phyloP scores from a whole-genome alignment of 352 stramenopile genomes.

The Thalassiosira hispida region DNA sequence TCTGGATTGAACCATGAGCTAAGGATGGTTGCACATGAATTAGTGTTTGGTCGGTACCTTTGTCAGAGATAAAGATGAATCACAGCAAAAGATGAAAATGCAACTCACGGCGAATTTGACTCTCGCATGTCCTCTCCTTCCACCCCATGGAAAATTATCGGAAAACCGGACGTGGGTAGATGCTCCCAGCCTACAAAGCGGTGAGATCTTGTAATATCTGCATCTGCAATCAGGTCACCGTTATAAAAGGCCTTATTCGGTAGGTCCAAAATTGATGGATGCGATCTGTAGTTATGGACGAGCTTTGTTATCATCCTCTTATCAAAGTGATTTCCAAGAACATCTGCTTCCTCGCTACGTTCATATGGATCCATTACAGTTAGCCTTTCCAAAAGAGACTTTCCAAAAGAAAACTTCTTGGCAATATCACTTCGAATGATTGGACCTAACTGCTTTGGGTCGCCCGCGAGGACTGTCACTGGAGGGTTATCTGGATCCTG shows the following conservation, averaged over 20 bases:
- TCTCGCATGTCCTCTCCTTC: conserved; percentile 71
- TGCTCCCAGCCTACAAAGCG: conserved; percentile 75
- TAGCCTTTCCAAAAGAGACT: conserved; percentile 78
- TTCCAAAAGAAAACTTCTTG: conserved; percentile 61
- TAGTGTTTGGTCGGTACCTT: not conserved
- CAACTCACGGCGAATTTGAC: conserved; percentile 67
- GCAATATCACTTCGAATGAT: conserved; percentile 65
- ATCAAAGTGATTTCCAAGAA: conserved; percentile 44
- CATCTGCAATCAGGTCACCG: conserved; percentile 62
- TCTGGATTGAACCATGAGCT: conserved; percentile 85
- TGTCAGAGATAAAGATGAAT: not conserved
- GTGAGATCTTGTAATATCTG: conserved; percentile 61
- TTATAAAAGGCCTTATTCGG: conserved; percentile 84
- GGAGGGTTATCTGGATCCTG: conserved; percentile 6
- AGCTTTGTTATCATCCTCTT: conserved; percentile 75
- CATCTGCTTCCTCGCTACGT: conserved; percentile 15
- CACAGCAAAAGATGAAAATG: not conserved
- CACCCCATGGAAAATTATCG: conserved; percentile 78
- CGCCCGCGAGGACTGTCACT: conserved; percentile 77
- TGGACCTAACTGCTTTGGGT: conserved; percentile 84
- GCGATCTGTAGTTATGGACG: conserved; percentile 82
- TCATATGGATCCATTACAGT: conserved; percentile 41
- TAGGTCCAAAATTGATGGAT: conserved; percentile 74
- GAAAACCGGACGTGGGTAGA: conserved; percentile 70
- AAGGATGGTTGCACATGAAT: not conserved